Evolutionary conservation across 495 filamentous ascomycete species (phyloP), one percentile per base, ranked within the genome.

Genomic region (Daldinia concentrica): DNA sequence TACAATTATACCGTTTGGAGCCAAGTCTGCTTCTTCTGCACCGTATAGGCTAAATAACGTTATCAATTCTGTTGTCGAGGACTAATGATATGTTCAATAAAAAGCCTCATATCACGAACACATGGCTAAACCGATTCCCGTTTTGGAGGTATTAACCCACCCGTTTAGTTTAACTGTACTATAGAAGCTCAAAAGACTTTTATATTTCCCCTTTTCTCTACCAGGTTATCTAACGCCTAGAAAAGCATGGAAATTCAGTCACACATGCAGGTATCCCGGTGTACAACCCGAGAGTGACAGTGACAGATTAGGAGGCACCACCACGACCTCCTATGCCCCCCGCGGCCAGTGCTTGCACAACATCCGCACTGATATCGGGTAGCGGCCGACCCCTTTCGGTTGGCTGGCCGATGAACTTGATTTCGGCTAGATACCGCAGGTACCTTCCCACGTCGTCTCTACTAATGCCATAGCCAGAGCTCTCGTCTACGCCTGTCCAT

Each of bases 381-480:
- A 91, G 68, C 17, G 80, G 68, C 27, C 82, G 83, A 4, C 85
- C 82, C 48, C 80, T 77, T 12, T 76, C 80, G 0, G 80, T 77
- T 8, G 92, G 91, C 41, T 67, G 58, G 11, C 82, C 82, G 55
- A 98, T 80, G 79, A 96, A 97, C 11, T 90, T 91, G 68, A 90
- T 85, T 48, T 84, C 84, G 8, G 89, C 83, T 39, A 97, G 80
- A 72, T 92, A 97, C 6, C 89, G 83, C 12, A 93, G 77, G 78
- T 94, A 97, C 43, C 86, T 76, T 11, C 92, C 92, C 50, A 95
- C 86, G 54, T 87, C 84, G 67, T 91, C 88, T 64, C 87, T 84
- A n/a, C 81, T 86, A 2, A 95, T 88, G 43, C 86, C 88, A 14
- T 84, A 82, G 9, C 90, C 91, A 0, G 83, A 85, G 32, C 86